A percentile compares a stretch with the other conserved stretches of the same genome.
Conservation (phyloP, 1,284 basidiomycete genomes). For the Caloboletus firmus region DNA sequence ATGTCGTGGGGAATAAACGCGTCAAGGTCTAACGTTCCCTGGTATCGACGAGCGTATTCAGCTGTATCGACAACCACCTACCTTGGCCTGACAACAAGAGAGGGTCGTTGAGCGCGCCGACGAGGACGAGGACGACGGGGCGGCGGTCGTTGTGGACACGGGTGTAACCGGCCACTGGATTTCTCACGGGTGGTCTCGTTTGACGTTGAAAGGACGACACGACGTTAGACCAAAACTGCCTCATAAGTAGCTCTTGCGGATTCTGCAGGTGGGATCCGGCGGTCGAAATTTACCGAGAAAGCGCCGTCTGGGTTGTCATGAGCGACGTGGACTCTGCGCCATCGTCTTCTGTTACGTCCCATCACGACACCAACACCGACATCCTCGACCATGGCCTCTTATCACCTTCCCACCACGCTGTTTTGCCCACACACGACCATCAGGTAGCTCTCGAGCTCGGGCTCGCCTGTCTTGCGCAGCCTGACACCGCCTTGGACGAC, state of each 20-base stretch:
- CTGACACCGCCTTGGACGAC: constrained; percentile 30
- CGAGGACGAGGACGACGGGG: not conserved
- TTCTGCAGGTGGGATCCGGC: constrained; percentile 24
- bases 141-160: not conserved
- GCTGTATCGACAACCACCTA: not conserved
- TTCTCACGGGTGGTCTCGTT: constrained; percentile 29
- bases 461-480: constrained; percentile 32
- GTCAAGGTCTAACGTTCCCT: not conserved
- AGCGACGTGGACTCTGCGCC: constrained; percentile 33
- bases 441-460: constrained; percentile 31
- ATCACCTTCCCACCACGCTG: constrained; percentile 35
- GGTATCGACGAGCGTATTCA: too few relatives aligned
- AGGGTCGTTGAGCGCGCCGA: not conserved
- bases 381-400: constrained; percentile 36
- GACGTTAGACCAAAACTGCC: constrained; percentile 20
- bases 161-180: constrained; percentile 16
- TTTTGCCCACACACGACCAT: constrained; percentile 30
- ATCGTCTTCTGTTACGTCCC: constrained; percentile 33
- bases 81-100: not conserved
- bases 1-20: not conserved
- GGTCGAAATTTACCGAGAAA: constrained; percentile 26
- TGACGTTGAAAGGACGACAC: constrained; percentile 32
- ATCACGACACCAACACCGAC: constrained; percentile 28
- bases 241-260: constrained; percentile 22
- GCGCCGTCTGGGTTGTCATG: constrained; percentile 33